phyloP scores from a whole-genome alignment of 768 basidiomycete species.

The Hypholoma fasciculare region DNA sequence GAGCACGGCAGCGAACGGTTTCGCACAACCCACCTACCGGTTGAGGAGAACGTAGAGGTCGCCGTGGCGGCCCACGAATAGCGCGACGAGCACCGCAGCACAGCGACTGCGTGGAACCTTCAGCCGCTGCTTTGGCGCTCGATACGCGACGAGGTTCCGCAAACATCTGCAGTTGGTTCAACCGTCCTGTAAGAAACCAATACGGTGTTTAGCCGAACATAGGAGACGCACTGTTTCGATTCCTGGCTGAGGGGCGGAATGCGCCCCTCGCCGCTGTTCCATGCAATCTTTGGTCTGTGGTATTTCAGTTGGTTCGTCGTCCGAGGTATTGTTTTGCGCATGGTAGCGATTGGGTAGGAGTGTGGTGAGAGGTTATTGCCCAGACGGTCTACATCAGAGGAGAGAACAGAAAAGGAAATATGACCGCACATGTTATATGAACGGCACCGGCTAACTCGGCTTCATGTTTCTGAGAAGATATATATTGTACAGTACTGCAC shows the following conservation, averaged over 20 bases:
- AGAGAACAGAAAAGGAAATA: background rate
- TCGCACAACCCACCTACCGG: conserved; percentile 48
- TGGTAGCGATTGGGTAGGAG: background rate
- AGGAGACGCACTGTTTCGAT: conserved; percentile 44
- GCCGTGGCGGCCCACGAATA: conserved; percentile 83
- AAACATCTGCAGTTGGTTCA: conserved; percentile 45
- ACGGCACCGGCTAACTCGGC: background rate
- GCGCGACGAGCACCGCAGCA: conserved; percentile 79
- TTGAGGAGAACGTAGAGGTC: conserved; percentile 87
- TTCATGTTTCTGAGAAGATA: background rate
- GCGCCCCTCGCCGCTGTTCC: conserved; percentile 30
- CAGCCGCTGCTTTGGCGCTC: conserved; percentile 37
- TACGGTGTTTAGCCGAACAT: too few species aligned
- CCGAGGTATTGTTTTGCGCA: conserved; percentile 16
- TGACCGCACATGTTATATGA: background rate
- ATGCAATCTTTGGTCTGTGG: conserved; percentile 41
- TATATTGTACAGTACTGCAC: background rate
- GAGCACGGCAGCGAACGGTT: background rate
- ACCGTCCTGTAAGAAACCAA: background rate
- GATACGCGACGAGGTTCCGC: conserved; percentile 51
- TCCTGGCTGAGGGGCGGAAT: conserved; percentile 51
- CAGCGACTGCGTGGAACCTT: conserved; percentile 56
- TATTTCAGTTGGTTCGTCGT: conserved; percentile 44
- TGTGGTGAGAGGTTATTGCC: background rate
- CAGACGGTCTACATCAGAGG: background rate